A percentile compares a stretch with the other conserved stretches of the same genome.
phyloP scores from a whole-genome alignment of 805 yeast genomes.

The Candida ponderosae region DNA sequence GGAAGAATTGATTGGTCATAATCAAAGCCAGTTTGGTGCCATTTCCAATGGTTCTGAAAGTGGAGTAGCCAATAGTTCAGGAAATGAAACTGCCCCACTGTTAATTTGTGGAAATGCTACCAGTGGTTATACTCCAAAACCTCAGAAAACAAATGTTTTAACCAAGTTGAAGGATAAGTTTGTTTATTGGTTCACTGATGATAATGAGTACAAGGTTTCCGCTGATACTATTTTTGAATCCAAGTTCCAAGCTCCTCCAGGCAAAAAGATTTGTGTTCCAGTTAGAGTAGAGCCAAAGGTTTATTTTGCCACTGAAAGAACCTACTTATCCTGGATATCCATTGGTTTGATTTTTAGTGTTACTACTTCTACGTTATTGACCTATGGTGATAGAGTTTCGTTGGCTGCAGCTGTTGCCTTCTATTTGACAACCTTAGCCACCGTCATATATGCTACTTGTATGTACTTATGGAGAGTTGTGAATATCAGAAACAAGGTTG shows the following conservation, averaged over 20 bases:
- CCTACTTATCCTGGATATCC: conserved; percentile 89
- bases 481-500: conserved; percentile 74
- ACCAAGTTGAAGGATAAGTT: conserved; percentile 14
- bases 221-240: conserved; percentile 57
- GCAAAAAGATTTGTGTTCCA: conserved; percentile 85
- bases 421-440: conserved; percentile 68
- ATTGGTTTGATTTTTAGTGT: conserved; percentile 84
- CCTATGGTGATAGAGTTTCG: conserved; percentile 72
- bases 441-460: conserved; percentile 64
- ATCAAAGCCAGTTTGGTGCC: conserved; percentile 37
- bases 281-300: conserved; percentile 97
- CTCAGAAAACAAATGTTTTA: conserved; percentile 11
- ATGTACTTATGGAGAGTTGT: conserved; percentile 77
- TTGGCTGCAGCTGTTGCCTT: conserved; percentile 82
- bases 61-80: conserved; percentile 2
- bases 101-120: conserved; percentile 12
- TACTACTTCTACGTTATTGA: conserved; percentile 78
- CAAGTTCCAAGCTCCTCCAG: conserved; percentile 68
- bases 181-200: conserved; percentile 44
- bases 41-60: conserved; percentile 6
- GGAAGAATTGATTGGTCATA: conserved; percentile 61
- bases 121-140: conserved; percentile 4
- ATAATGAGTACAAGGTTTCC: conserved; percentile 47
- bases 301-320: conserved; percentile 97
- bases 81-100: conserved; percentile 24